These are phyloP conservation scores for Entrophospora sp. DNA, from an alignment of 192 early-diverging fungal genomes.

Conservation along the genomic window DNA sequence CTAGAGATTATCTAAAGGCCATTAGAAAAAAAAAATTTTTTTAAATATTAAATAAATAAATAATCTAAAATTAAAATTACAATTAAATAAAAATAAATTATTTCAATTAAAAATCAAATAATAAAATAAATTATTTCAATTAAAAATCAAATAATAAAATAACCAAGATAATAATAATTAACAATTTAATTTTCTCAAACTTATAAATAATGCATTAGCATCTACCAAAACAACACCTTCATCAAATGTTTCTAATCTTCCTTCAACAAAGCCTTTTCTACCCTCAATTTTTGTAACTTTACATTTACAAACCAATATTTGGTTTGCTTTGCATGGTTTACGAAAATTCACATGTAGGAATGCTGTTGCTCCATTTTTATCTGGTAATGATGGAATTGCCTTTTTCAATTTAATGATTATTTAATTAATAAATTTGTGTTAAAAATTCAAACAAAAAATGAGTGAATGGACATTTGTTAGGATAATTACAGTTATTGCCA, in stretches of 20 bases:
- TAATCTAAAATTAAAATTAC: no score
- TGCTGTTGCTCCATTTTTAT: conserved; percentile 63
- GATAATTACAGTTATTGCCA: conserved; percentile 27
- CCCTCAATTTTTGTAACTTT: conserved; percentile 52
- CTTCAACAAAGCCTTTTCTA: conserved; percentile 59
- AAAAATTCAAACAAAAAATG: not conserved
- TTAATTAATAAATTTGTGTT: not conserved
- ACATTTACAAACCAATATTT: conserved; percentile 47
- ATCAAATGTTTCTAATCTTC: conserved; percentile 48
- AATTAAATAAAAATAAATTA: no score
- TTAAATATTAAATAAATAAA: no score
- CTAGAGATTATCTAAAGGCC: no score
- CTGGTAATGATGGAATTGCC: conserved; percentile 50
- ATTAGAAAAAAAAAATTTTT: no score
- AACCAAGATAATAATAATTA: no score
- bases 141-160: no score
- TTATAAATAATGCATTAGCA: conserved; percentile 57
- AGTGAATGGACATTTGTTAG: not conserved
- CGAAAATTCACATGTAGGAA: conserved; percentile 71
- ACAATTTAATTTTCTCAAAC: conserved; percentile 41
- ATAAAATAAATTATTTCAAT: no score
- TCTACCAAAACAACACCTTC: conserved; percentile 36
- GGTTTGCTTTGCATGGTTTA: conserved; percentile 51
- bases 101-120: no score
- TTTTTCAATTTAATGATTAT: not conserved